Evolutionary conservation across 495 filamentous ascomycete species (phyloP).

Genomic region (Penicillium coffeae): DNA sequence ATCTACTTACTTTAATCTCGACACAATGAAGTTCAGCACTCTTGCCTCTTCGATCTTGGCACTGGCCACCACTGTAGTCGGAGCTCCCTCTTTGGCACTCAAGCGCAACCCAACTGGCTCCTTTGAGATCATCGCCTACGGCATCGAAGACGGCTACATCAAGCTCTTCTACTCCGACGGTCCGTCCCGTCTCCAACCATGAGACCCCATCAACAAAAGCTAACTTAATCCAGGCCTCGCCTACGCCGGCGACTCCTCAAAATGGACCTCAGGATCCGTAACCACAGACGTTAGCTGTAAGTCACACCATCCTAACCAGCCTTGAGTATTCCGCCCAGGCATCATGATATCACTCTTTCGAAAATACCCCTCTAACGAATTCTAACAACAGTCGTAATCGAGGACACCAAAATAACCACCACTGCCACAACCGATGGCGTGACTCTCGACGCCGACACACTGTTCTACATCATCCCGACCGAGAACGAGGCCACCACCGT

Average conservation of each 20-base stretch:
- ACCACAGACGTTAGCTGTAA: slow-evolving; percentile 25
- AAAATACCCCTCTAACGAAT: not conserved
- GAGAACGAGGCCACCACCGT: slow-evolving; percentile 11
- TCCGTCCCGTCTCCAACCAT: not conserved
- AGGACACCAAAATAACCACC: slow-evolving; percentile 6
- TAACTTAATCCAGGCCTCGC: slow-evolving; percentile 14
- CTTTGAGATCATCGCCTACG: slow-evolving; percentile 19
- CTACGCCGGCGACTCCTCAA: slow-evolving; percentile 21
- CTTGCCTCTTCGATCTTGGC: slow-evolving; percentile 4
- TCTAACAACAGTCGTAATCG: slow-evolving; percentile 8
- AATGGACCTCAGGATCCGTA: slow-evolving; percentile 16
- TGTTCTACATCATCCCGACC: slow-evolving; percentile 21
- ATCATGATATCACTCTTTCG: too few relatives aligned
- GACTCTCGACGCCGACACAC: slow-evolving; percentile 15
- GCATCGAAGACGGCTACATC: not conserved
- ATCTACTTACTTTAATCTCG: not conserved
- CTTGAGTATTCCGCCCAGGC: not conserved
- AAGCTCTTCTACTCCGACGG: slow-evolving; percentile 23
- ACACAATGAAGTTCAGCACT: slow-evolving; percentile 10
- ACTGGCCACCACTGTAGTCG: slow-evolving; percentile 2
- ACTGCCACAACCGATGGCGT: slow-evolving; percentile 19
- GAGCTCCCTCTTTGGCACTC: slow-evolving; percentile 1
- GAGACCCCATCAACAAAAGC: not conserved
- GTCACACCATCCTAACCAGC: not conserved
- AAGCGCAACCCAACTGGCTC: slow-evolving; percentile 18